phyloP scores from a whole-genome alignment of 768 basidiomycete genomes.

The Myochromella boudieri region DNA sequence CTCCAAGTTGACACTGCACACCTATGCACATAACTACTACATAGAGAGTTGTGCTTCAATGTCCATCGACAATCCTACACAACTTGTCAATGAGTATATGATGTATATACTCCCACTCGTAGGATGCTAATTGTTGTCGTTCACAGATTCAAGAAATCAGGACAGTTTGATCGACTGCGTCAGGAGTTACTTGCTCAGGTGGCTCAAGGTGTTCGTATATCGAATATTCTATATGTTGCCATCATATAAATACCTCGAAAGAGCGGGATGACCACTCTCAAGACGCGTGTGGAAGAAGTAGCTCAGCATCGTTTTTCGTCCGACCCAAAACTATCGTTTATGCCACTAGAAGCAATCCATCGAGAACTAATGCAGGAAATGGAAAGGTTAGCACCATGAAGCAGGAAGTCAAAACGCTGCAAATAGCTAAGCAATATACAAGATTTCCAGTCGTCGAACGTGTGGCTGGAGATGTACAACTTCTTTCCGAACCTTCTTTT shows the following conservation, averaged over 20 bases:
- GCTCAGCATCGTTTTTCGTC: conserved; percentile 53
- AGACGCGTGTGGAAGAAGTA: conserved; percentile 60
- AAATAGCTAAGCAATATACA: conserved; percentile 11
- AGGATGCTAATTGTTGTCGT: neutral
- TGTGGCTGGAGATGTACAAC: conserved; percentile 49
- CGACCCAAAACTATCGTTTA: conserved; percentile 53
- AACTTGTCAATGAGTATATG: conserved; percentile 67
- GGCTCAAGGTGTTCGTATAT: conserved; percentile 53
- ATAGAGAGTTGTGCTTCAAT: conserved; percentile 21
- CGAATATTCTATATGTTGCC: neutral
- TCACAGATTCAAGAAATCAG: conserved; percentile 73
- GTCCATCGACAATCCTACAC: conserved; percentile 55
- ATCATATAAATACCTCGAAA: conserved; percentile 23
- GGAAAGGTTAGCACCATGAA: conserved; percentile 48
- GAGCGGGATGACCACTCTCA: conserved; percentile 54
- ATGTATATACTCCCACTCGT: neutral
- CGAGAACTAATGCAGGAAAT: conserved; percentile 71
- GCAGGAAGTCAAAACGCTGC: neutral
- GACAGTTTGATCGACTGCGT: conserved; percentile 73
- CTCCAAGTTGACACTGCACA: neutral
- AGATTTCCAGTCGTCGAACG: conserved; percentile 71
- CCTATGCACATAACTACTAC: neutral
- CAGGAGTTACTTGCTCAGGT: conserved; percentile 64
- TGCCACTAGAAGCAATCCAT: conserved; percentile 51
- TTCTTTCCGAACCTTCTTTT: conserved; percentile 50